Percentiles rank a stretch among this genome's conserved stretches.
These are phyloP conservation scores for Suillus americanus DNA, from an alignment of 768 basidiomycete genomes.

Conservation along the genomic window DNA sequence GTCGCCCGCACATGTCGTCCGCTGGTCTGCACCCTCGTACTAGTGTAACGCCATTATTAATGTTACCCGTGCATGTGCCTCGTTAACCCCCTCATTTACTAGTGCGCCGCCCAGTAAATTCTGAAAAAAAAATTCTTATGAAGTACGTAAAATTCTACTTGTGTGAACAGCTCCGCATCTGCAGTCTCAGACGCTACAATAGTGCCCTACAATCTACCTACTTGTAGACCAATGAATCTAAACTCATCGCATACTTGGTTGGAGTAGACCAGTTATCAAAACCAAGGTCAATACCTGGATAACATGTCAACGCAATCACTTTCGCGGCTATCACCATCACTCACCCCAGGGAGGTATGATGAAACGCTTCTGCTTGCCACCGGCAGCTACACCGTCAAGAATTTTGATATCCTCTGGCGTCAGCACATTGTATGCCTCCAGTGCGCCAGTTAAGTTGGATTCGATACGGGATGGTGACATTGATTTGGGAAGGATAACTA, in stretches of 20 bases:
- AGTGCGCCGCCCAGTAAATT: neutral
- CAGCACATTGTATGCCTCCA: constrained; percentile 46
- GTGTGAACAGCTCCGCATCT: neutral
- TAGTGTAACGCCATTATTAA: neutral
- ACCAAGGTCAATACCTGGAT: constrained; percentile 59
- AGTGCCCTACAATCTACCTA: neutral
- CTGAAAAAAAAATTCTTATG: neutral
- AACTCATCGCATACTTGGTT: neutral
- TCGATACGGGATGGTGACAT: constrained; percentile 69
- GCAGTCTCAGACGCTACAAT: neutral
- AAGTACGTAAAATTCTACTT: neutral
- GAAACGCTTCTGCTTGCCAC: constrained; percentile 69
- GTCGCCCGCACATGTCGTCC: neutral
- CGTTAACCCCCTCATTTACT: too few relatives aligned
- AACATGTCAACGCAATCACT: constrained; percentile 12
- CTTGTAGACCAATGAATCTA: neutral
- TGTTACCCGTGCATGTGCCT: neutral
- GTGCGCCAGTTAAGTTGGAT: constrained; percentile 54
- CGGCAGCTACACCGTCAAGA: constrained; percentile 55
- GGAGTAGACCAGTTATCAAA: constrained; percentile 58
- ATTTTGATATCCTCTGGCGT: constrained; percentile 49
- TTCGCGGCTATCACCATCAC: constrained; percentile 25
- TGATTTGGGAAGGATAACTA: constrained; percentile 74
- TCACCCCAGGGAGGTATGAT: constrained; percentile 69
- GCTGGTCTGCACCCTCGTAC: neutral